Base-by-base conservation (phyloP, 345 rosid genomes). In the Durio zibethinus region DNA sequence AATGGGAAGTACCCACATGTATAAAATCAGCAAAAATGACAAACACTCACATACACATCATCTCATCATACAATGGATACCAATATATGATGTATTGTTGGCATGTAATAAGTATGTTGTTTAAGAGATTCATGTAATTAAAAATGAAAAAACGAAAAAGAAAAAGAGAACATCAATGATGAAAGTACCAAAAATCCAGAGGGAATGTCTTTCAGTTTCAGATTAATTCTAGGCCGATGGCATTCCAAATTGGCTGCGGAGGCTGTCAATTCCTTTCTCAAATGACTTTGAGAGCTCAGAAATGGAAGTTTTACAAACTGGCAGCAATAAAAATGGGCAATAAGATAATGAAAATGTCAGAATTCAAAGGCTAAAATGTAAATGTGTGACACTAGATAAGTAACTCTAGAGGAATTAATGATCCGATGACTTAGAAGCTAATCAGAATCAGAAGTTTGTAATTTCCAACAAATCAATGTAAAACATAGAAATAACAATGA, bases 261-360 rank as follows among this genome's bases (percentile, higher is more conserved):
- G 79, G 80, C 14, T 68, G 73, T 73, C 83, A 52, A 87, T 79
- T 43, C 78, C 63, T 77, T 87, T 84, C 80, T 87, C 89, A 23
- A 79, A 78, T 16, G 90, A 87, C 68, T 81, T 83, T 47, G 85
- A 77, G 56, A 89, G 82, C 74, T 85, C 89, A 5, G 85, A 80
- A 66, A 87, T 83, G 75, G 90, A 48, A 50, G 84, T 80, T 83
- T 87, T 89, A 86, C 85, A 84, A 73, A 83, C 90, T 89, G 87
- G 31, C 78, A 77, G 61, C 61, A 33, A 31, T 33, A 47, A 57
- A 47, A 47, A 63, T 23, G 50, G 29, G 15, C 21, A 68, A 75
- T 52, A 63, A 79, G 36, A 73, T 65, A 60, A 48, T 8, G 40
- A 31, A 64, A 48, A 7, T 29, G 9, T 71, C 60, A 71, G 35